A percentile compares a stretch with the other conserved stretches of the same genome.
phyloP scores from a whole-genome alignment of 1,284 basidiomycete genomes.

The Abortiporus biennis region DNA sequence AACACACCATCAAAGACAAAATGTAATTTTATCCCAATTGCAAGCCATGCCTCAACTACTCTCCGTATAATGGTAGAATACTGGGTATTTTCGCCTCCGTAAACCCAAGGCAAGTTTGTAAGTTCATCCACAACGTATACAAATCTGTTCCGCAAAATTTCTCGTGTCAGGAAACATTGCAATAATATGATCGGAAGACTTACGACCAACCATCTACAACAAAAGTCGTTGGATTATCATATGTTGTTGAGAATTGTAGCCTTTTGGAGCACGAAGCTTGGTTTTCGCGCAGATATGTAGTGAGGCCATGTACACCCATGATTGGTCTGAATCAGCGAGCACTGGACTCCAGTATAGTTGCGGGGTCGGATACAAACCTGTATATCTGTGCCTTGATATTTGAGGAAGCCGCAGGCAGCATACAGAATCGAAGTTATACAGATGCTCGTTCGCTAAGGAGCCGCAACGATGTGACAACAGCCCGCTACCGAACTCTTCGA shows the following conservation, averaged over 20 bases:
- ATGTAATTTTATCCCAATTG: constrained; percentile 66
- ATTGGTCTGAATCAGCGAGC: no score
- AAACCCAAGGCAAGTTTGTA: constrained; percentile 73
- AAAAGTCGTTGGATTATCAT: constrained; percentile 29
- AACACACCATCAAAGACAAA: constrained; percentile 94
- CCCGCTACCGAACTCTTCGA: no score
- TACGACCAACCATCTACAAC: constrained; percentile 89
- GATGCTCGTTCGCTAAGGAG: no score
- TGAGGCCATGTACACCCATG: constrained; percentile 82
- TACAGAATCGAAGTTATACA: no score
- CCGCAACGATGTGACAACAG: no score
- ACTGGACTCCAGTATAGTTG: no score
- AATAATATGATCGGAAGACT: constrained; percentile 32
- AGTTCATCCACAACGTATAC: constrained; percentile 68
- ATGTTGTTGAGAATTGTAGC: constrained; percentile 27
- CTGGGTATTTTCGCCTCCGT: constrained; percentile 75
- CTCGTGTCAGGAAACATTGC: not conserved
- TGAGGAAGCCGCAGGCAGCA: no score
- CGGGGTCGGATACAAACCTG: no score
- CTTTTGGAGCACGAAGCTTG: constrained; percentile 52
- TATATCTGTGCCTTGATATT: no score
- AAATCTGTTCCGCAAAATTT: constrained; percentile 44
- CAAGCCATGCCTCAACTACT: constrained; percentile 66
- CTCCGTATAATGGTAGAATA: constrained; percentile 47
- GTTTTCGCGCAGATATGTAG: constrained; percentile 75